These are phyloP conservation scores for Oehlia diaphana DNA, from an alignment of 192 early-diverging fungal species.

Conservation along the genomic window DNA sequence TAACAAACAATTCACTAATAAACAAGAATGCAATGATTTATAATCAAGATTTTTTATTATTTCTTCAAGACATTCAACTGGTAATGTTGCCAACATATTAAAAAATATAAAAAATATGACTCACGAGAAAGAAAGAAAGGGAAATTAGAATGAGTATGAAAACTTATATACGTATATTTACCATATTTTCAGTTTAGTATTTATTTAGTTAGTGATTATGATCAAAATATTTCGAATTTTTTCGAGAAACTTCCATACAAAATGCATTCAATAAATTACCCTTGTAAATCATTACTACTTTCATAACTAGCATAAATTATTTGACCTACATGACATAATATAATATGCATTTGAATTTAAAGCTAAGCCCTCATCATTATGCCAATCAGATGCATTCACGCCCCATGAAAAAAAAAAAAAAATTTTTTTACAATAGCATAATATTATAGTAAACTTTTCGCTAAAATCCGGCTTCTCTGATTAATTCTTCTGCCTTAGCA, in stretches of 20 bases:
- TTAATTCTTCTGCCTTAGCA: constrained; percentile 33
- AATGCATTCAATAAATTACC: no score
- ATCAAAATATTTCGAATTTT: background rate
- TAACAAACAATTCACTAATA: background rate
- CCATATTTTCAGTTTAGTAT: no score
- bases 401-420: background rate
- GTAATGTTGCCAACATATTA: background rate
- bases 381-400: no score
- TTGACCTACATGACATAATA: no score
- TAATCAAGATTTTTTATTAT: background rate
- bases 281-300: no score
- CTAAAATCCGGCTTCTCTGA: background rate
- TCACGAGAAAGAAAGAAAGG: background rate
- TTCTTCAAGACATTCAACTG: background rate
- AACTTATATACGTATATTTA: no score
- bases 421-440: background rate
- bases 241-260: background rate
- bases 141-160: background rate
- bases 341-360: no score
- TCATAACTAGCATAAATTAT: no score
- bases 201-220: background rate
- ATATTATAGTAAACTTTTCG: background rate
- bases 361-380: no score
- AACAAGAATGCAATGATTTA: background rate
- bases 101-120: background rate